Conservation (phyloP, 2,329 filamentous ascomycete genomes). For the Claviceps sorghi region DNA sequence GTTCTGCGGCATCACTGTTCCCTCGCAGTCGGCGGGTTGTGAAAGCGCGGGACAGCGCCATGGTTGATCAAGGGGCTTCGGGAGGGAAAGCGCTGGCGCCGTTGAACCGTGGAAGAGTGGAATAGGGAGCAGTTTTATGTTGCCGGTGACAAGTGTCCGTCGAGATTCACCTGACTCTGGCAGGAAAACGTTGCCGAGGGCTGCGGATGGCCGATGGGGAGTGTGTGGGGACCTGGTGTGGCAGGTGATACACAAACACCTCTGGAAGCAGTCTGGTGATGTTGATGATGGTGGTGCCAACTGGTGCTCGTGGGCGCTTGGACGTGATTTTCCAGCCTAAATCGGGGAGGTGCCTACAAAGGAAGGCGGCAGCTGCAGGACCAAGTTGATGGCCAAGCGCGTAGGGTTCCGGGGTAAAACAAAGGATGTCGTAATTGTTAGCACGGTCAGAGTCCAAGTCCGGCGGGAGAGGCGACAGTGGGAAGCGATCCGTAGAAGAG, state of each 20-base stretch:
- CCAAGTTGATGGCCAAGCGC: neutral
- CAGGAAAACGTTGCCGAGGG: neutral
- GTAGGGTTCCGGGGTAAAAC: neutral
- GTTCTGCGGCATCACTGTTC: conserved; percentile 29
- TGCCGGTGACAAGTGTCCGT: neutral
- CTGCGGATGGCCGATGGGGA: neutral
- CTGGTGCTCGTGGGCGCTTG: neutral
- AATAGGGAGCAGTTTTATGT: neutral
- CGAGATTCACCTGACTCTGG: neutral
- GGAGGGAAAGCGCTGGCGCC: neutral
- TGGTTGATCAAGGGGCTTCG: conserved; percentile 12
- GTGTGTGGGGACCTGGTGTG: neutral
- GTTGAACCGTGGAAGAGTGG: conserved; percentile 2
- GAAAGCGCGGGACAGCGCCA: conserved; percentile 55
- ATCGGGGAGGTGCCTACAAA: conserved; percentile 8
- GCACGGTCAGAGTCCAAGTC: neutral
- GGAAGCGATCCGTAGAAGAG: neutral
- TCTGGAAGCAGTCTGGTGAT: neutral
- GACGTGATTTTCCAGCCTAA: conserved; percentile 1
- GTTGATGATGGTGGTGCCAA: neutral
- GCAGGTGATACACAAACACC: neutral
- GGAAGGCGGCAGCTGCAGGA: neutral
- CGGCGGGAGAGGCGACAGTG: neutral
- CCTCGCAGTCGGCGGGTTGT: conserved; percentile 51
- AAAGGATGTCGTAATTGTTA: neutral